Evolutionary conservation across 495 filamentous ascomycete species (phyloP).

Genomic region (Aspergillus steynii): DNA sequence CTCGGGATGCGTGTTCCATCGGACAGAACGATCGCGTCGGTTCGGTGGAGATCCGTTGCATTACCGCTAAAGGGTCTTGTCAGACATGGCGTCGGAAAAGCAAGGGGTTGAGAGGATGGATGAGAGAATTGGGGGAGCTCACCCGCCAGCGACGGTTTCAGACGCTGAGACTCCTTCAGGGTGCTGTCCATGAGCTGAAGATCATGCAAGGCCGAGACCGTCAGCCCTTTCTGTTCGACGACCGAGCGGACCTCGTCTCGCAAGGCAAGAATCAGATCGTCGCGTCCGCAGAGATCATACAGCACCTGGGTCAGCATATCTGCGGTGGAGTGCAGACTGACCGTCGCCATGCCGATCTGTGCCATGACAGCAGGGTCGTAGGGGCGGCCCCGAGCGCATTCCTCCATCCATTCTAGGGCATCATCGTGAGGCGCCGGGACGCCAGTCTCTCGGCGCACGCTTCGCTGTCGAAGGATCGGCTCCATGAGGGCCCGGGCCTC

Average conservation of each 20-base stretch:
- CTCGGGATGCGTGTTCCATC: not conserved
- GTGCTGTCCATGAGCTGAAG: slow-evolving; percentile 49
- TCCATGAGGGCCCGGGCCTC: too few relatives aligned
- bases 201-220: slow-evolving; percentile 37
- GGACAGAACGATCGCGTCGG: not conserved
- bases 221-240: slow-evolving; percentile 34
- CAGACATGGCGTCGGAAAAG: not conserved
- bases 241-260: slow-evolving; percentile 42
- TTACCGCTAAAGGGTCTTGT: not conserved
- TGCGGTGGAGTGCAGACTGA: slow-evolving; percentile 32
- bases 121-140: slow-evolving; percentile 2
- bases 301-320: slow-evolving; percentile 31
- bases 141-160: slow-evolving; percentile 34
- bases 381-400: not conserved
- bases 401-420: slow-evolving; percentile 27
- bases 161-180: slow-evolving; percentile 43
- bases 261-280: slow-evolving; percentile 34
- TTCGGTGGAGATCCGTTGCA: not conserved
- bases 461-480: too few relatives aligned
- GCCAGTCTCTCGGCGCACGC: too few relatives aligned
- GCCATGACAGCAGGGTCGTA: slow-evolving; percentile 15
- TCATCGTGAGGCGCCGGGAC: slow-evolving; percentile 10
- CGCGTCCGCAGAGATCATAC: slow-evolving; percentile 36
- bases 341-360: slow-evolving; percentile 25
- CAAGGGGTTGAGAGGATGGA: too few relatives aligned